phyloP scores from a whole-genome alignment of 2,329 filamentous ascomycete species.

The Alternaria tenuissima region DNA sequence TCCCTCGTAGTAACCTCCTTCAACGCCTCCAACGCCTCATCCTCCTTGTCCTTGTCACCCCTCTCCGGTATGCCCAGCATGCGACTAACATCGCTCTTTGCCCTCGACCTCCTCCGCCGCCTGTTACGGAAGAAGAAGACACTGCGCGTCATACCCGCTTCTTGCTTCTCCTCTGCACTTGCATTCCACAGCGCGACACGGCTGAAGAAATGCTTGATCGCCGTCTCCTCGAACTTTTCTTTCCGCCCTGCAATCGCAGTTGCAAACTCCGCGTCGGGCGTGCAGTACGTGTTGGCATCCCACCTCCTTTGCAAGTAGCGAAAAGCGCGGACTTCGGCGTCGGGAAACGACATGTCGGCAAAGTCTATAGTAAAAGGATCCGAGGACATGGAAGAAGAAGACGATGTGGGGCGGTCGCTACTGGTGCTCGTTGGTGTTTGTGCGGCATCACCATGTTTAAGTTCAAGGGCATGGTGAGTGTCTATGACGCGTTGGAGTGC shows the following conservation, averaged over 20 bases:
- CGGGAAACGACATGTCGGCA: conserved; percentile 18
- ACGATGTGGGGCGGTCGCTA: conserved; percentile 9
- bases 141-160: conserved; percentile 5
- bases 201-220: conserved; percentile 32
- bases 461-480: conserved; percentile 26
- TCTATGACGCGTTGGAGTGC: conserved; percentile 27
- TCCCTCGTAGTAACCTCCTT: conserved; percentile 36
- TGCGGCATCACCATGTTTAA: conserved; percentile 7
- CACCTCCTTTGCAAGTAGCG: conserved; percentile 31
- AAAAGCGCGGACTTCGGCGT: conserved; percentile 35
- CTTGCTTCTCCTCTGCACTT: conserved; percentile 18
- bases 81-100: conserved; percentile 20
- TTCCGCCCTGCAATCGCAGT: conserved; percentile 14
- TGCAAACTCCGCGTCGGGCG: conserved; percentile 28
- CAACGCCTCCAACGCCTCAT: conserved; percentile 18
- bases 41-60: conserved; percentile 13
- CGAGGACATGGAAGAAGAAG: conserved; percentile 14
- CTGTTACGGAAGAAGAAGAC: conserved; percentile 6
- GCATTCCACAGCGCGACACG: conserved; percentile 33
- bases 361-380: conserved; percentile 27
- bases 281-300: conserved; percentile 18
- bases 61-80: conserved; percentile 16
- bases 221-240: conserved; percentile 29
- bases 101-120: conserved; percentile 10
- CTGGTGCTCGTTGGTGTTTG: conserved; percentile 12